A percentile compares a stretch with the other conserved stretches of the same genome.
These are phyloP conservation scores for Starmerella asiatica DNA, from an alignment of 805 yeast genomes.

Conservation along the genomic window DNA sequence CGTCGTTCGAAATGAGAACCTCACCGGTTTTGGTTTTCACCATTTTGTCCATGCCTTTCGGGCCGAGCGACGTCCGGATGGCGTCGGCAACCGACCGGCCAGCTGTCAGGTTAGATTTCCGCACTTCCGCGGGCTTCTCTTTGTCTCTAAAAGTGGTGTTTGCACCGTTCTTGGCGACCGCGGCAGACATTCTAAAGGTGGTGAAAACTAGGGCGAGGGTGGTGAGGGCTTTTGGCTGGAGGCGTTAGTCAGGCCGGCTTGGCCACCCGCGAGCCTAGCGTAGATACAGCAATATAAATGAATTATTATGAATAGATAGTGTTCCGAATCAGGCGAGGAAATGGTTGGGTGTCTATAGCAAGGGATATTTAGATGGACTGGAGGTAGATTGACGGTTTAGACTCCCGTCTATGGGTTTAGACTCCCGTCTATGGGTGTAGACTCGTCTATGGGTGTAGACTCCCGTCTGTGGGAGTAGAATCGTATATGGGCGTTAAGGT, in stretches of 20 bases:
- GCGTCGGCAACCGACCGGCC: constrained; percentile 95
- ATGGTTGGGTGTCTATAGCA: too few species aligned
- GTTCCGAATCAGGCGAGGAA: too few species aligned
- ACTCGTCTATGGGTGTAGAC: too few species aligned
- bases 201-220: too few species aligned
- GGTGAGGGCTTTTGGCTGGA: neutral
- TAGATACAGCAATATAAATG: neutral
- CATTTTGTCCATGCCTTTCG: constrained; percentile 99
- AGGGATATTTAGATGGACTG: too few species aligned
- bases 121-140: constrained; percentile 90
- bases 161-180: constrained; percentile 11
- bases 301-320: neutral
- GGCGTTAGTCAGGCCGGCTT: neutral
- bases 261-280: too few species aligned
- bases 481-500: too few species aligned
- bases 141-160: constrained; percentile 85
- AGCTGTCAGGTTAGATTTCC: constrained; percentile 76
- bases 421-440: too few species aligned
- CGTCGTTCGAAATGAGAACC: constrained; percentile 91
- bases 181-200: constrained; percentile 4
- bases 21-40: constrained; percentile 80
- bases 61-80: constrained; percentile 88
- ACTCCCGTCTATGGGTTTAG: too few species aligned
- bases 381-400: too few species aligned
- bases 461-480: too few species aligned